Evolutionary conservation across 78 protist genomes (phyloP).

Genomic region (Capsaspora owczarzaki): DNA sequence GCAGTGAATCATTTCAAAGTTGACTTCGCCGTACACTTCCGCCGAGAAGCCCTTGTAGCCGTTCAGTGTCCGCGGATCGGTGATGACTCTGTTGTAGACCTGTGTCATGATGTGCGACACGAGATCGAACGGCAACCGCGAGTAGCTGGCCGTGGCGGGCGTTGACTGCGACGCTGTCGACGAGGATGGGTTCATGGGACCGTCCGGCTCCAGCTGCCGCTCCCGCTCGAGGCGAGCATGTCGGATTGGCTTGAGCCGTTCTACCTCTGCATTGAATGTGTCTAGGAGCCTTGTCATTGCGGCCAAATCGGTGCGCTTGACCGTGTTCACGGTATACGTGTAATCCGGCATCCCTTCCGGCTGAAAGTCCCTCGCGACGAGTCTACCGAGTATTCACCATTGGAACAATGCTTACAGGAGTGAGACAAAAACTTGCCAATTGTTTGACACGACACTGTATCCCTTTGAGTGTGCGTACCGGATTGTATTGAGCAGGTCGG

Average conservation of each 20-base stretch:
- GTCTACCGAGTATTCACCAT: neutral
- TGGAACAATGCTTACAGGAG: neutral
- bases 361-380: neutral
- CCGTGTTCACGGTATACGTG: too few species aligned
- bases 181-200: neutral
- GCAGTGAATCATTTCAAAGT: neutral
- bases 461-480: neutral
- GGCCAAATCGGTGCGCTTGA: too few species aligned
- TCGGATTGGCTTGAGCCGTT: neutral
- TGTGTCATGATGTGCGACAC: neutral
- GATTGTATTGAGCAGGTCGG: neutral
- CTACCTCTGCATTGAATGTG: neutral
- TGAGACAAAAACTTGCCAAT: neutral
- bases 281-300: too few species aligned
- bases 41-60: neutral
- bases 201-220: neutral
- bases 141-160: too few species aligned
- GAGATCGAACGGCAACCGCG: neutral
- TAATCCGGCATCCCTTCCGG: too few species aligned
- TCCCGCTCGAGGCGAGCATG: neutral
- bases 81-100: neutral
- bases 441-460: too few species aligned
- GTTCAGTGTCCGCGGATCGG: neutral
- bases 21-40: constrained; percentile 13
- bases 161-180: neutral